Evolutionary conservation across 2,329 filamentous ascomycete genomes (phyloP).

Genomic region (Colletotrichum sp.): DNA sequence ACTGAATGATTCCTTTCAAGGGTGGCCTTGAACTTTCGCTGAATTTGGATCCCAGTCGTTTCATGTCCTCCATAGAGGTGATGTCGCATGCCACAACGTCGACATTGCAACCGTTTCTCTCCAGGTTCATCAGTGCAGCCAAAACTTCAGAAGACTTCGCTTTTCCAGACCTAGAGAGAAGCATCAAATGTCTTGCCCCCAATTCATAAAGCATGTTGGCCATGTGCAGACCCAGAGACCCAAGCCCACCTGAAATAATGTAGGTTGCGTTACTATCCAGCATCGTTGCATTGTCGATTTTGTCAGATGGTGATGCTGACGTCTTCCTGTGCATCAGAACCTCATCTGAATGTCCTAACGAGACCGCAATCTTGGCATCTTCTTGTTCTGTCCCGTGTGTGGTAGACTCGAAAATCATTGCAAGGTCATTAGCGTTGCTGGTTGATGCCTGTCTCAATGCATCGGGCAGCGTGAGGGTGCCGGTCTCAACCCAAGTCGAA

Average conservation of each 20-base stretch:
- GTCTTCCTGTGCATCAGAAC: background rate
- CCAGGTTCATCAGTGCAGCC: constrained; percentile 21
- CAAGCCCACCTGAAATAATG: constrained; percentile 33
- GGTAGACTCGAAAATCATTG: background rate
- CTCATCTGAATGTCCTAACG: background rate
- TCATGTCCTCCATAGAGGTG: background rate
- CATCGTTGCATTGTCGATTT: background rate
- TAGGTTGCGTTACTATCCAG: constrained; percentile 29
- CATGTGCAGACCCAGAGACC: constrained; percentile 28
- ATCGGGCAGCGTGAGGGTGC: background rate
- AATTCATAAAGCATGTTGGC: constrained; percentile 28
- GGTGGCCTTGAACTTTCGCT: constrained; percentile 22
- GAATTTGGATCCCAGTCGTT: constrained; percentile 11
- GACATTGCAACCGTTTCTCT: constrained; percentile 22
- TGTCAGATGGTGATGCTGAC: background rate
- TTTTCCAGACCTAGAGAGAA: constrained; percentile 31
- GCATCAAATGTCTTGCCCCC: constrained; percentile 33
- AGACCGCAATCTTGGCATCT: background rate
- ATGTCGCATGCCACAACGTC: constrained; percentile 23
- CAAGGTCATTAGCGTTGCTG: background rate
- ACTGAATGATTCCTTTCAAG: constrained; percentile 32
- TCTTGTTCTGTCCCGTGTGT: background rate
- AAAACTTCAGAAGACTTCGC: constrained; percentile 17
- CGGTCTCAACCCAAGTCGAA: background rate
- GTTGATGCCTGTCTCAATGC: background rate